Evolutionary conservation across 176 grass and related monocot genomes (phyloP).

Genomic region (Juncus effusus): DNA sequence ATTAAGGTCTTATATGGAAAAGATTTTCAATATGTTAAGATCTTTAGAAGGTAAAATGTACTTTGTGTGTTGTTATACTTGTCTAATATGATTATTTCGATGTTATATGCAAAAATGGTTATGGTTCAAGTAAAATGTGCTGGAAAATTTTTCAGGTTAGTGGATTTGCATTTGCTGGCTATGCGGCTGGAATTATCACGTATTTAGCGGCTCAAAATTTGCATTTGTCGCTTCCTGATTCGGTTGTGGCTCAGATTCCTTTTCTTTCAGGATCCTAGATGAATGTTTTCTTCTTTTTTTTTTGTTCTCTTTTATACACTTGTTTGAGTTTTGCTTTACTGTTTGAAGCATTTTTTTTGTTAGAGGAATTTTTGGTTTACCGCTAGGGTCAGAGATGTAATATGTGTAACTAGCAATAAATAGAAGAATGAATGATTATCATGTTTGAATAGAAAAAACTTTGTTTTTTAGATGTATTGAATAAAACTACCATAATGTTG

Average conservation of each 20-base stretch:
- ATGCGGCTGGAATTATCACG: constrained; percentile 71
- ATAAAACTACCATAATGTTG: too few relatives aligned
- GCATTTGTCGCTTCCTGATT: constrained; percentile 44
- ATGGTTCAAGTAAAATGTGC: constrained; percentile 2
- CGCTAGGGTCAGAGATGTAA: not conserved
- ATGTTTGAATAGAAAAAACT: too few relatives aligned
- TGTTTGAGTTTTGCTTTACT: not conserved
- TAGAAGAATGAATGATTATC: not conserved
- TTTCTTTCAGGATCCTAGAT: constrained; percentile 64
- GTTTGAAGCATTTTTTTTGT: not conserved
- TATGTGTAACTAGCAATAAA: constrained; percentile 15
- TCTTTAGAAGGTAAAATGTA: not conserved
- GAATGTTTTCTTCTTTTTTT: not conserved
- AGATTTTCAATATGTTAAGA: not conserved
- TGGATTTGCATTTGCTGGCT: constrained; percentile 91
- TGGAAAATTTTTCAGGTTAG: constrained; percentile 62
- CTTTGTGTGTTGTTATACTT: not conserved
- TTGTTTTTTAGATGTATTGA: too few relatives aligned
- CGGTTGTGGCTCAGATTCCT: constrained; percentile 52
- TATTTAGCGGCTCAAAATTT: constrained; percentile 64
- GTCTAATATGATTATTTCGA: constrained; percentile 7
- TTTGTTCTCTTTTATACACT: constrained; percentile 3
- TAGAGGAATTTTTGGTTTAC: not conserved
- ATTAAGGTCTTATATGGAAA: too few relatives aligned
- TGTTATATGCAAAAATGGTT: not conserved